Conservation (phyloP, 2,329 filamentous ascomycete species). For the Xylaria sp. region DNA sequence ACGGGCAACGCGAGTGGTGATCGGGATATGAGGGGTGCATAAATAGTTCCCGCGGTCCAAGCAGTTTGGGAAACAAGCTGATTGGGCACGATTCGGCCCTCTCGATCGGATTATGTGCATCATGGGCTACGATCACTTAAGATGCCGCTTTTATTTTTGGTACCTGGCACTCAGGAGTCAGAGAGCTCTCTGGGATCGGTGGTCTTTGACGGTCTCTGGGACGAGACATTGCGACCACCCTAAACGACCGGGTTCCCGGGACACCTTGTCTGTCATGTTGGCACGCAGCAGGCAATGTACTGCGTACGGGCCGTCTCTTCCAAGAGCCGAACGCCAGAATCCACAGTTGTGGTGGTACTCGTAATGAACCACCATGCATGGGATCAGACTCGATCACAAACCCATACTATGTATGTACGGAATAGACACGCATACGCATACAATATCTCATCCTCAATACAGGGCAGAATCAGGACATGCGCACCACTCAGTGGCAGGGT, state of each 20-base stretch:
- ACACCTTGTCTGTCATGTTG: not conserved
- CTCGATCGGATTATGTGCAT: not conserved
- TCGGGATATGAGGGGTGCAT: not conserved
- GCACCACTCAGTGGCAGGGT: slow-evolving; percentile 10
- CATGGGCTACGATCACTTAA: not conserved
- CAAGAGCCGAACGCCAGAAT: slow-evolving; percentile 3
- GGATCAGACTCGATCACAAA: slow-evolving; percentile 2
- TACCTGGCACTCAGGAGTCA: slow-evolving; percentile 15
- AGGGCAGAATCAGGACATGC: slow-evolving; percentile 12
- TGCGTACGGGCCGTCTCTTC: not conserved
- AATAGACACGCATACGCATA: slow-evolving; percentile 1
- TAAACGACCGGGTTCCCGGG: not conserved
- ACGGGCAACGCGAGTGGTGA: not conserved
- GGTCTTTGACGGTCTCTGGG: slow-evolving; percentile 5
- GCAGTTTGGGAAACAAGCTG: not conserved
- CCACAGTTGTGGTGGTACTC: not conserved
- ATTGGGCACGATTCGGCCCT: not conserved
- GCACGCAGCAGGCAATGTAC: not conserved
- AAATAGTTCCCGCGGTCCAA: not conserved
- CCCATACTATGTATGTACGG: not conserved
- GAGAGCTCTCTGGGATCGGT: slow-evolving; percentile 10
- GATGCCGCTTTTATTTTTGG: not conserved
- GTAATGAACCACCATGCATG: slow-evolving; percentile 1
- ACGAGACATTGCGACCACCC: slow-evolving; percentile 3
- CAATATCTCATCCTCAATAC: slow-evolving; percentile 5